phyloP scores from a whole-genome alignment of 768 basidiomycete species.

The Daedaleopsis sinensis region DNA sequence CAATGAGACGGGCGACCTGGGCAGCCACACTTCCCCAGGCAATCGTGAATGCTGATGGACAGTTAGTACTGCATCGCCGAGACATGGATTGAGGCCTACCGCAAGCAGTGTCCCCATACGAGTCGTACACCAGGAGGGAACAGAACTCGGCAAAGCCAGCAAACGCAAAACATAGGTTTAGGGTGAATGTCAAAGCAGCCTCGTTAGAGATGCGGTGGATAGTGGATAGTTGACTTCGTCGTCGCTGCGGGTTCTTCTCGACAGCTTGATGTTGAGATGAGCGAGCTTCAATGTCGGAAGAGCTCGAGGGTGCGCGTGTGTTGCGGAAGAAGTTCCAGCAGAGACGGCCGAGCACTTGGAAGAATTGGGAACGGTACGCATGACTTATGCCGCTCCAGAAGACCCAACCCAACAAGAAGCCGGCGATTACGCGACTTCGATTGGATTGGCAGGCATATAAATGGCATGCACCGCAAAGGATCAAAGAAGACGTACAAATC shows the following conservation, averaged over 20 bases:
- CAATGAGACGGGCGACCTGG: conserved; percentile 42
- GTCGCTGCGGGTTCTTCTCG: conserved; percentile 8
- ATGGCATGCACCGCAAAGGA: not conserved
- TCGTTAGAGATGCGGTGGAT: conserved; percentile 22
- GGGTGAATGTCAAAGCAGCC: conserved; percentile 27
- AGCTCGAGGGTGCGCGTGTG: not conserved
- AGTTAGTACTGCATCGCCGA: not conserved
- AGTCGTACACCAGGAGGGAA: conserved; percentile 25
- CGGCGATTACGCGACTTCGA: conserved; percentile 40
- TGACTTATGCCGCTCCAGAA: conserved; percentile 38
- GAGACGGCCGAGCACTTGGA: conserved; percentile 6
- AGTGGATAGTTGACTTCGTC: conserved; percentile 7
- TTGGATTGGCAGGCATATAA: not conserved
- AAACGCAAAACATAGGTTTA: conserved; percentile 31
- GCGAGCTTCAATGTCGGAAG: conserved; percentile 11
- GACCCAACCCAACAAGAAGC: conserved; percentile 46
- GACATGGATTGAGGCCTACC: conserved; percentile 4
- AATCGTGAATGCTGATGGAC: conserved; percentile 42
- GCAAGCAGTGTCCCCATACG: conserved; percentile 16
- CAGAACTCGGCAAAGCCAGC: conserved; percentile 30
- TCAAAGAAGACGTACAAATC: conserved; percentile 33
- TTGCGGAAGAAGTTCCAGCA: conserved; percentile 12
- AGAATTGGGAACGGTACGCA: conserved; percentile 10
- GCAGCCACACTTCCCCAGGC: conserved; percentile 49
- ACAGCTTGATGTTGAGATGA: not conserved